phyloP scores from a whole-genome alignment of 495 filamentous ascomycete genomes.

The Pseudoneurospora amorphoporcata region DNA sequence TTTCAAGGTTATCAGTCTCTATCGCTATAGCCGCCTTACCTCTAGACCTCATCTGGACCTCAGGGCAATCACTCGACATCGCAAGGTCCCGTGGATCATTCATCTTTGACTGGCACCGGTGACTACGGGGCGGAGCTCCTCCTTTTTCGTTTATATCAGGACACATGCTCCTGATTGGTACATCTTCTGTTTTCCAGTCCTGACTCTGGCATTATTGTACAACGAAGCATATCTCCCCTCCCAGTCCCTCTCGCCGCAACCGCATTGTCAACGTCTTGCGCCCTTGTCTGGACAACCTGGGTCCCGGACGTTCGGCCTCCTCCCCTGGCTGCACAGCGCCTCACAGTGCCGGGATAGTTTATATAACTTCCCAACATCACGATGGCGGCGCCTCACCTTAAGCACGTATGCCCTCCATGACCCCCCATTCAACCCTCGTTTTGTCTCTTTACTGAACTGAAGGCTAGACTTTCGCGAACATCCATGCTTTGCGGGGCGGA shows the following conservation, averaged over 20 bases:
- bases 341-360: background rate
- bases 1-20: background rate
- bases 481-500: constrained; percentile 35
- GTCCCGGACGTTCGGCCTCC: background rate
- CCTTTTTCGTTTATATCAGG: background rate
- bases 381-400: constrained; percentile 24
- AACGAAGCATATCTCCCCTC: background rate
- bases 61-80: background rate
- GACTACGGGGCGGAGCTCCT: background rate
- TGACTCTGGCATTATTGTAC: background rate
- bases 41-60: background rate
- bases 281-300: background rate
- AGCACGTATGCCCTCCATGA: constrained; percentile 16
- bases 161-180: background rate
- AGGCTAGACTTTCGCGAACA: constrained; percentile 24
- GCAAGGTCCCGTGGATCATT: background rate
- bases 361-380: background rate
- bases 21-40: background rate
- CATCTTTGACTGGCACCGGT: background rate
- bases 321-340: background rate
- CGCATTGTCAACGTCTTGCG: background rate
- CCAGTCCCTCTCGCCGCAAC: background rate
- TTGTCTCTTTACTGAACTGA: constrained; percentile 14
- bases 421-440: background rate
- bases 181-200: background rate